phyloP scores from a whole-genome alignment of 2,329 filamentous ascomycete species.

The Cladosporium halotolerans region DNA sequence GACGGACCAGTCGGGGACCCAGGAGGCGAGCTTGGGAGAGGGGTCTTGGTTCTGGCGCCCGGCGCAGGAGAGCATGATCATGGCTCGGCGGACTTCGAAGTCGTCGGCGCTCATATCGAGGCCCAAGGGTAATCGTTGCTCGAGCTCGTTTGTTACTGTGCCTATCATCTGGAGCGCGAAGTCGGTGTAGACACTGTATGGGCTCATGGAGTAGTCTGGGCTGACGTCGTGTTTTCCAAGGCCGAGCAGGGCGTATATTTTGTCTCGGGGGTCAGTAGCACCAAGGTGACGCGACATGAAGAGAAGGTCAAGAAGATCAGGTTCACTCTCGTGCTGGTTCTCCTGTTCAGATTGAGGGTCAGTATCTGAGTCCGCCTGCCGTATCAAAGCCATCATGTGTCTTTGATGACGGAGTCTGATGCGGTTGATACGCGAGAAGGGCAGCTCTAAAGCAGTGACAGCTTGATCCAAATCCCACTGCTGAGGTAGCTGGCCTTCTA shows the following conservation, averaged over 20 bases:
- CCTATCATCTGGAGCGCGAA: slow-evolving; percentile 25
- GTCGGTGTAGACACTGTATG: slow-evolving; percentile 24
- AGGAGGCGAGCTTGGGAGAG: slow-evolving; percentile 13
- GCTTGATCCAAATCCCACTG: slow-evolving; percentile 24
- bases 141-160: slow-evolving; percentile 15
- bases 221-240: slow-evolving; percentile 23
- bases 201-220: slow-evolving; percentile 22
- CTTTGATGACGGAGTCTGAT: slow-evolving; percentile 21
- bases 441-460: slow-evolving; percentile 22
- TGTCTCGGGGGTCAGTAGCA: slow-evolving; percentile 25
- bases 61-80: slow-evolving; percentile 25
- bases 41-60: slow-evolving; percentile 22
- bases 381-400: neutral
- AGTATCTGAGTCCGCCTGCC: neutral
- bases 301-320: slow-evolving; percentile 26
- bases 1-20: slow-evolving; percentile 26
- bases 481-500: slow-evolving; percentile 21
- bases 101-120: slow-evolving; percentile 10
- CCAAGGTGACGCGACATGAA: slow-evolving; percentile 26
- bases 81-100: slow-evolving; percentile 19
- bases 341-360: neutral
- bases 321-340: slow-evolving; percentile 11
- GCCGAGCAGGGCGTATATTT: slow-evolving; percentile 26
- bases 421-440: slow-evolving; percentile 27
- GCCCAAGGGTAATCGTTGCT: slow-evolving; percentile 1